phyloP scores from a whole-genome alignment of 306 rosid genomes.

The Pyrus communis region DNA sequence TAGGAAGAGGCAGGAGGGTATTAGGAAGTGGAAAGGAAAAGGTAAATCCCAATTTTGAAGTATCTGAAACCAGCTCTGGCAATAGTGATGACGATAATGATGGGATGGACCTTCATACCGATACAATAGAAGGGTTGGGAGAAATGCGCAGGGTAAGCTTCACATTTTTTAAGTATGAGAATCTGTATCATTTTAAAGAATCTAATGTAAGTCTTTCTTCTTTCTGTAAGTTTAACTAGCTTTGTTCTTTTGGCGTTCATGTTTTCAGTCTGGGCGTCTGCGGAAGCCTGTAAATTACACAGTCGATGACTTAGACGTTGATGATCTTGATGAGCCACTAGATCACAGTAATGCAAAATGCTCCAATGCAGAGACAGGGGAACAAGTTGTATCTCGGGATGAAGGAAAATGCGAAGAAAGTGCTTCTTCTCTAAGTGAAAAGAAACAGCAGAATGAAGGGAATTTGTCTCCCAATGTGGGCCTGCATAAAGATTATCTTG shows the following conservation, averaged over 20 bases:
- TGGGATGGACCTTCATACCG: slow-evolving; percentile 18
- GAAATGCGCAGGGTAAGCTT: slow-evolving; percentile 60
- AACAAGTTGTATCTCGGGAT: slow-evolving; percentile 11
- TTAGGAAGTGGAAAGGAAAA: slow-evolving; percentile 38
- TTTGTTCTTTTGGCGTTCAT: background rate
- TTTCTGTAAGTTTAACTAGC: background rate
- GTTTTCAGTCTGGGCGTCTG: slow-evolving; percentile 54
- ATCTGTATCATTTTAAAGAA: background rate
- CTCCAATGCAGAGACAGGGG: slow-evolving; percentile 18
- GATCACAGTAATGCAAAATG: slow-evolving; percentile 23
- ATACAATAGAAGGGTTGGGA: slow-evolving; percentile 21
- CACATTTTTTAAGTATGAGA: background rate
- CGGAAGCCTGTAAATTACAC: slow-evolving; percentile 58
- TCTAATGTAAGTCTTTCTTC: background rate
- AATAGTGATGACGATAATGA: slow-evolving; percentile 34
- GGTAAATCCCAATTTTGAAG: slow-evolving; percentile 26
- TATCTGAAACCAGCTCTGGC: slow-evolving; percentile 36
- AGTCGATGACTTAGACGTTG: slow-evolving; percentile 31
- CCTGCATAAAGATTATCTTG: slow-evolving; percentile 21
- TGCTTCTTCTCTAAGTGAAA: slow-evolving; percentile 18
- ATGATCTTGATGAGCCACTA: slow-evolving; percentile 30
- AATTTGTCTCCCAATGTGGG: slow-evolving; percentile 17
- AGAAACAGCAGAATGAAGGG: slow-evolving; percentile 9
- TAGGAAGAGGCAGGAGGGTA: slow-evolving; percentile 34
- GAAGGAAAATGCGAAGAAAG: slow-evolving; percentile 16